Conservation (phyloP, 2,329 filamentous ascomycete species). For the Furcasterigmium sp. region DNA sequence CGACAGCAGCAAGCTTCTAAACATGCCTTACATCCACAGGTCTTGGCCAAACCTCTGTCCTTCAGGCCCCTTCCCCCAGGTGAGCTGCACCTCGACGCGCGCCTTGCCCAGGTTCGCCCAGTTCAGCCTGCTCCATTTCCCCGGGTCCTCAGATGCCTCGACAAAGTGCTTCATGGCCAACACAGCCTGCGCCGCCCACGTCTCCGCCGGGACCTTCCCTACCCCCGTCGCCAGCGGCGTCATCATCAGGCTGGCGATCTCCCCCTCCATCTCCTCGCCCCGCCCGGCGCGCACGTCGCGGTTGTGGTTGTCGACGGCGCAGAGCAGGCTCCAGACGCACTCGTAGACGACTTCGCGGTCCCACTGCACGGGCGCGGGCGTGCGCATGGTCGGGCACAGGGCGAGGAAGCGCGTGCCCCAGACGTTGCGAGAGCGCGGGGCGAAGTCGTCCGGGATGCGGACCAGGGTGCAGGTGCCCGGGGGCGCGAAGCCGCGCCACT, state of each 20-base stretch:
- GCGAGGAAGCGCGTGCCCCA: conserved; percentile 39
- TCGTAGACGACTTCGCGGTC: conserved; percentile 49
- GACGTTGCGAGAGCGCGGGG: conserved; percentile 22
- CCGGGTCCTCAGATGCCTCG: conserved; percentile 36
- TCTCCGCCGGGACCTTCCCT: conserved; percentile 36
- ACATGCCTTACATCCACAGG: too few relatives aligned
- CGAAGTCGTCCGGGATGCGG: conserved; percentile 32
- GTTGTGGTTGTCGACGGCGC: conserved; percentile 43
- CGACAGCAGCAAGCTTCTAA: too few relatives aligned
- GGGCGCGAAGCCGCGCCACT: conserved; percentile 43
- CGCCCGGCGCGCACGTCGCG: conserved; percentile 12
- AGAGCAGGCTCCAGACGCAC: conserved; percentile 46
- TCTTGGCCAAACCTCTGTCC: too few relatives aligned
- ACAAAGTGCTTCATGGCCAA: conserved; percentile 47
- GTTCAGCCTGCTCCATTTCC: conserved; percentile 32
- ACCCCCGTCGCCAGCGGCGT: conserved; percentile 46
- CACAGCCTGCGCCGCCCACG: conserved; percentile 45
- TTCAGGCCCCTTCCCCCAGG: conserved; percentile 17
- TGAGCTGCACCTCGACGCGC: conserved; percentile 18
- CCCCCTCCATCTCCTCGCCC: conserved; percentile 8
- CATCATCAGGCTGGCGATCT: conserved; percentile 40
- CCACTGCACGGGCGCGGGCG: conserved; percentile 37
- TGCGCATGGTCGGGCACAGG: conserved; percentile 49
- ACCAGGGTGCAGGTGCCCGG: conserved; percentile 45
- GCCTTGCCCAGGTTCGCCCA: conserved; percentile 25